A percentile compares a stretch with the other conserved stretches of the same genome.
These are phyloP conservation scores for Neonectria coccinea DNA, from an alignment of 2,329 filamentous ascomycete genomes.

Conservation along the genomic window DNA sequence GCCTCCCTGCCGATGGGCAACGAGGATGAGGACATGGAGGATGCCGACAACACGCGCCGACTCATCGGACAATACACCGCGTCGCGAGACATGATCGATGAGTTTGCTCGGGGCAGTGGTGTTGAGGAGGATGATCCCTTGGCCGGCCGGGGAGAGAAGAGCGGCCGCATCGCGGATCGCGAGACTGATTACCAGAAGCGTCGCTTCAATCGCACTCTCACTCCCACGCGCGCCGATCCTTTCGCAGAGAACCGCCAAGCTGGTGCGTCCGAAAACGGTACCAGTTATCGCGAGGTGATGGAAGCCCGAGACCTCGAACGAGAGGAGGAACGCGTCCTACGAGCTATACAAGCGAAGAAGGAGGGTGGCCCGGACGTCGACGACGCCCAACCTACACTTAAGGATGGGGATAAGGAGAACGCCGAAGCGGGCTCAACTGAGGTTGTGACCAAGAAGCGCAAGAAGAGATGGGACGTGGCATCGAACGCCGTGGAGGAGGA, in stretches of 20 bases:
- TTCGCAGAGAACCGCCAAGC: constrained; percentile 82
- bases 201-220: constrained; percentile 87
- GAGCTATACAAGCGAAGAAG: constrained; percentile 80
- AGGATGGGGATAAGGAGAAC: constrained; percentile 79
- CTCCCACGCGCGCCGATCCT: constrained; percentile 86
- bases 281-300: constrained; percentile 93
- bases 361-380: constrained; percentile 68
- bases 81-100: constrained; percentile 89
- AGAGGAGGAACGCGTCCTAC: constrained; percentile 89
- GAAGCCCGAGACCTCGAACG: constrained; percentile 88
- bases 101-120: constrained; percentile 86
- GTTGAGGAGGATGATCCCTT: constrained; percentile 94
- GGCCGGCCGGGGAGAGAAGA: constrained; percentile 84
- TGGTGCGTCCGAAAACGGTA: constrained; percentile 75
- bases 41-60: constrained; percentile 77
- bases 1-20: constrained; percentile 85
- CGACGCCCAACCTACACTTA: constrained; percentile 81
- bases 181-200: constrained; percentile 99
- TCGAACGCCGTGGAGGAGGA: constrained; percentile 67
- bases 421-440: constrained; percentile 76
- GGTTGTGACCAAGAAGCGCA: constrained; percentile 78
- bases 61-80: constrained; percentile 97
- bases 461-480: constrained; percentile 92
- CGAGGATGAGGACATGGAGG: constrained; percentile 82
- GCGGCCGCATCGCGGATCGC: constrained; percentile 89